Percentiles rank a stretch among this genome's conserved stretches.
phyloP scores from a whole-genome alignment of 164 flowering plant genomes.

The Tetrastigma voinierianum region DNA sequence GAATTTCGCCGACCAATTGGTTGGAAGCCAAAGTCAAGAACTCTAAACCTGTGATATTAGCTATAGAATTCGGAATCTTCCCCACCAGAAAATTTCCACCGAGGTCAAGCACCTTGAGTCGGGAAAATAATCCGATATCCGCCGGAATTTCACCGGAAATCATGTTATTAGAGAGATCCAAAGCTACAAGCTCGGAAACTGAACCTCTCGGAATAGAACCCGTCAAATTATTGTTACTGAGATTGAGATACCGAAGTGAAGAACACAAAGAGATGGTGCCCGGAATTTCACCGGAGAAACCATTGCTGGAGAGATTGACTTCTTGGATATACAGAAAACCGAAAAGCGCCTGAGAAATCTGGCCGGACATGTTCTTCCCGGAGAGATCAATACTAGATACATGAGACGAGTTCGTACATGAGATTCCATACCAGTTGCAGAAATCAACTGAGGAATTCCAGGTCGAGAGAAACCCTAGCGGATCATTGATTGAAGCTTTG shows the following conservation, averaged over 20 bases:
- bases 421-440: conserved; percentile 68
- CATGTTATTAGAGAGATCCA: conserved; percentile 73
- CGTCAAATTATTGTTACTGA: conserved; percentile 70
- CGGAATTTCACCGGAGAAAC: conserved; percentile 55
- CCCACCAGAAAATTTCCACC: conserved; percentile 74
- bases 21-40: conserved; percentile 62
- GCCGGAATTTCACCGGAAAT: conserved; percentile 52
- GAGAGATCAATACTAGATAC: conserved; percentile 50
- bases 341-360: conserved; percentile 40
- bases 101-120: conserved; percentile 58
- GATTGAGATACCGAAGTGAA: conserved; percentile 56
- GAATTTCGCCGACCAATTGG: conserved; percentile 59
- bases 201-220: conserved; percentile 50
- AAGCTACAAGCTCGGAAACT: conserved; percentile 30
- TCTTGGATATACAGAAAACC: conserved; percentile 36
- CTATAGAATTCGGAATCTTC: conserved; percentile 39
- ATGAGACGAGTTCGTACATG: conserved; percentile 47
- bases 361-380: conserved; percentile 63
- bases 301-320: conserved; percentile 60
- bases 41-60: conserved; percentile 39
- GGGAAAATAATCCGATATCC: conserved; percentile 35
- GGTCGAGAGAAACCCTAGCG: conserved; percentile 37
- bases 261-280: conserved; percentile 26
- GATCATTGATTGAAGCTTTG: conserved; percentile 56
- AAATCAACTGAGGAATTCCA: conserved; percentile 46